These are phyloP conservation scores for Boechera retrofracta DNA, from an alignment of 345 rosid genomes.

Conservation along the genomic window DNA sequence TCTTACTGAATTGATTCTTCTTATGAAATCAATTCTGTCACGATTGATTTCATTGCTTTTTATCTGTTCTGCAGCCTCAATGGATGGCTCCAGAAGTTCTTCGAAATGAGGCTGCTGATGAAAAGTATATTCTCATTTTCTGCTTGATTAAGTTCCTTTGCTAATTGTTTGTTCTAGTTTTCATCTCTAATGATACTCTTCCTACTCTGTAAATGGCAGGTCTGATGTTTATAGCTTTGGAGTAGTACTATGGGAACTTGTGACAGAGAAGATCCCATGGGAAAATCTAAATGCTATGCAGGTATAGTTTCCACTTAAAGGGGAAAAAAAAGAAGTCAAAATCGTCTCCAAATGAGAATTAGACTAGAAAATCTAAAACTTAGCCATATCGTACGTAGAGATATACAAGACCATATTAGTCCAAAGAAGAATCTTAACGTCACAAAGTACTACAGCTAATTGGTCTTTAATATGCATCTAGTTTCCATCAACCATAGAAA, in stretches of 20 bases:
- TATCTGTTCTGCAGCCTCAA: constrained; percentile 71
- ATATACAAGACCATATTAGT: not conserved
- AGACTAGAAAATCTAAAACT: not conserved
- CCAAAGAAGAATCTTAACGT: not conserved
- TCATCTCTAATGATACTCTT: constrained; percentile 13
- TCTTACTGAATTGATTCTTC: constrained; percentile 6
- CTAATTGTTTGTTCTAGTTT: not conserved
- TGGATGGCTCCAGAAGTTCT: constrained; percentile 99
- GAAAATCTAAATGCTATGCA: constrained; percentile 94
- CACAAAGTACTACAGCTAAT: constrained; percentile 3
- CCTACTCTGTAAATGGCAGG: constrained; percentile 49
- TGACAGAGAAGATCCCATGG: constrained; percentile 97
- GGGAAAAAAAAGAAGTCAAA: not conserved
- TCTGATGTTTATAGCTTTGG: constrained; percentile 94
- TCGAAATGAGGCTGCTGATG: constrained; percentile 90
- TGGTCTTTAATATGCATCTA: constrained; percentile 11
- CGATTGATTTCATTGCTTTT: constrained; percentile 16
- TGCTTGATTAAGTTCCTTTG: constrained; percentile 24
- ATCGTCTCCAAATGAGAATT: not conserved
- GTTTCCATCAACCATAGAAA: constrained; percentile 9
- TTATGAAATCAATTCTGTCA: constrained; percentile 16
- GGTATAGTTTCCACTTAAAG: constrained; percentile 51
- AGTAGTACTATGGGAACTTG: constrained; percentile 93
- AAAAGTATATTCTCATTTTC: constrained; percentile 62
- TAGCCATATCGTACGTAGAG: constrained; percentile 2